phyloP scores from a whole-genome alignment of 2,329 filamentous ascomycete species.

The Periglandula ipomoeae region DNA sequence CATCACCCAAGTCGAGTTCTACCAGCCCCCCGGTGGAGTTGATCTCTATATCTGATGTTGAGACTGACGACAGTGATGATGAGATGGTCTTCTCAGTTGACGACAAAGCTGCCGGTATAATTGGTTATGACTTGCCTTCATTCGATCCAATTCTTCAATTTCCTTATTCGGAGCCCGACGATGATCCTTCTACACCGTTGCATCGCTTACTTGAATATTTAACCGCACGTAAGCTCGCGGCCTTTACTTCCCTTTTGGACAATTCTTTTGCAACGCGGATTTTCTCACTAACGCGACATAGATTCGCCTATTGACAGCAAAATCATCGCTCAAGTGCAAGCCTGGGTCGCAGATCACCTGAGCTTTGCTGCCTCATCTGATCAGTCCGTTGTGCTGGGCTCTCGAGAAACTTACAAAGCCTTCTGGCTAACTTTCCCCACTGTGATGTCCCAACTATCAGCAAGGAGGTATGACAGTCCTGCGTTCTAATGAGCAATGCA shows the following conservation, averaged over 20 bases:
- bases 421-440: slow-evolving; percentile 48
- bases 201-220: slow-evolving; percentile 29
- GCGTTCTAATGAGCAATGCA: too few species aligned
- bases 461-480: slow-evolving; percentile 29
- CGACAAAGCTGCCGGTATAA: slow-evolving; percentile 19
- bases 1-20: slow-evolving; percentile 19
- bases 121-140: slow-evolving; percentile 14
- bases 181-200: slow-evolving; percentile 23
- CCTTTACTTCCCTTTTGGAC: not conserved
- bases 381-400: slow-evolving; percentile 28
- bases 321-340: slow-evolving; percentile 33
- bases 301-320: slow-evolving; percentile 34
- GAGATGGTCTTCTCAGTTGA: slow-evolving; percentile 23
- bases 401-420: slow-evolving; percentile 32
- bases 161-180: slow-evolving; percentile 31
- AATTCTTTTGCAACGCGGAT: not conserved
- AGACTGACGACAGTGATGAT: slow-evolving; percentile 15
- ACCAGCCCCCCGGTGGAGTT: slow-evolving; percentile 36
- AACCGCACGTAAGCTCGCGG: slow-evolving; percentile 17
- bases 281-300: slow-evolving; percentile 13
- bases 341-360: slow-evolving; percentile 44
- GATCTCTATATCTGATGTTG: slow-evolving; percentile 27
- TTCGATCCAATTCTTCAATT: slow-evolving; percentile 37
- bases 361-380: slow-evolving; percentile 26
- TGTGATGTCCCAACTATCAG: slow-evolving; percentile 27